Conservation (phyloP, 768 basidiomycete species). For the Phylloporus sp. region DNA sequence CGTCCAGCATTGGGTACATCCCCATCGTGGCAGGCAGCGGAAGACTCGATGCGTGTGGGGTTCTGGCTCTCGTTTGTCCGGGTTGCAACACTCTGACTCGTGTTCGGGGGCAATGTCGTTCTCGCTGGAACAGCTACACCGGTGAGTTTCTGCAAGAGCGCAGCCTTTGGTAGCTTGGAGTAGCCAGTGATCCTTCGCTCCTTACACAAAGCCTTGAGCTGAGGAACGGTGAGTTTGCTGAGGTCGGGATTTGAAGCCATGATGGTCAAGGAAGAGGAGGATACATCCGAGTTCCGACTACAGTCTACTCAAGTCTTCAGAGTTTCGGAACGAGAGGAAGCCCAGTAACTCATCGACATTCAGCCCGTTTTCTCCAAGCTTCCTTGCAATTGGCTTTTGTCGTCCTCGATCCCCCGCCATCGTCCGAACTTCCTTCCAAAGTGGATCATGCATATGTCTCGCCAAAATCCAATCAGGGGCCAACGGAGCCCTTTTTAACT, state of each 20-base stretch:
- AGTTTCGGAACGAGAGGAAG: slow-evolving; percentile 13
- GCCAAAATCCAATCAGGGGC: slow-evolving; percentile 26
- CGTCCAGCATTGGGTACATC: not conserved
- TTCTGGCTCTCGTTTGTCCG: not conserved
- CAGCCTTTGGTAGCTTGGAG: slow-evolving; percentile 61
- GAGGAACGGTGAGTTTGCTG: slow-evolving; percentile 50
- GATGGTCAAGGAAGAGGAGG: not conserved
- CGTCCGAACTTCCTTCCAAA: slow-evolving; percentile 8
- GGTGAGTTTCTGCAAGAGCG: slow-evolving; percentile 48
- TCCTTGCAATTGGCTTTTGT: slow-evolving; percentile 14
- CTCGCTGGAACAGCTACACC: not conserved
- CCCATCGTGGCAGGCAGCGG: not conserved
- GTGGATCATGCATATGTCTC: slow-evolving; percentile 16
- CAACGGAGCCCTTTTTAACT: slow-evolving; percentile 10
- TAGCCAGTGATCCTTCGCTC: slow-evolving; percentile 58
- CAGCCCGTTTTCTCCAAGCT: slow-evolving; percentile 10
- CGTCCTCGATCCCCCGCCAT: slow-evolving; percentile 6
- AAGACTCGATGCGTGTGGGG: not conserved
- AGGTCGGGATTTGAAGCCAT: slow-evolving; percentile 18
- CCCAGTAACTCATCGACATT: slow-evolving; percentile 15
- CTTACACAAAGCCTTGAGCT: slow-evolving; percentile 67
- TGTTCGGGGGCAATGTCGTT: too few relatives aligned
- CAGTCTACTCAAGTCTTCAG: slow-evolving; percentile 1
- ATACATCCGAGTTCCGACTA: not conserved
- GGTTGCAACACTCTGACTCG: too few relatives aligned